phyloP scores from a whole-genome alignment of 2,329 filamentous ascomycete species.

The Passalora sequoiae region DNA sequence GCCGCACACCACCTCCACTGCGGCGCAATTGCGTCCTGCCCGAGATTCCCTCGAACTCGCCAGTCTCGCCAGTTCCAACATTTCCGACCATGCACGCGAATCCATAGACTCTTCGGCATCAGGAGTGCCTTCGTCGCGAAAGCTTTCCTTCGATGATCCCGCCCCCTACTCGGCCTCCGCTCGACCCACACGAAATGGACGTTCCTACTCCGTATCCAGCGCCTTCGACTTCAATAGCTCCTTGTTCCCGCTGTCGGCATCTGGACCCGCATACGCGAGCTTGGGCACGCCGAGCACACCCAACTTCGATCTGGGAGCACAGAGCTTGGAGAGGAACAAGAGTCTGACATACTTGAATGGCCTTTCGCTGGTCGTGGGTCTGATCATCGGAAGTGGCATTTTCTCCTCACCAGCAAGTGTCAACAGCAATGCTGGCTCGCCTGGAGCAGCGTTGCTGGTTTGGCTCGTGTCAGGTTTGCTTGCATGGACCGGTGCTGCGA shows the following conservation, averaged over 20 bases:
- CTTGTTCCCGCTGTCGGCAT: constrained; percentile 84
- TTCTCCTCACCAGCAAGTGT: constrained; percentile 94
- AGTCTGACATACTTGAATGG: constrained; percentile 93
- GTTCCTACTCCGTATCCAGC: constrained; percentile 78
- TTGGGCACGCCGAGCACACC: constrained; percentile 68
- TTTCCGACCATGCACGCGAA: constrained; percentile 54
- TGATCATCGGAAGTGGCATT: constrained; percentile 95
- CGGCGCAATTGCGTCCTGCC: constrained; percentile 34
- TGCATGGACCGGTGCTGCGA: constrained; percentile 92
- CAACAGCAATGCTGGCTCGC: constrained; percentile 83
- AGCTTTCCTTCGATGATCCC: constrained; percentile 75
- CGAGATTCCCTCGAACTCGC: constrained; percentile 96
- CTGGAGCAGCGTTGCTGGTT: constrained; percentile 82
- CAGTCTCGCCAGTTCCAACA: constrained; percentile 79
- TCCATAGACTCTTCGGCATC: constrained; percentile 69
- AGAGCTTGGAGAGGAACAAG: constrained; percentile 85
- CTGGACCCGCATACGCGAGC: constrained; percentile 67
- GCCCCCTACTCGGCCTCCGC: constrained; percentile 1
- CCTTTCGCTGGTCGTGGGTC: constrained; percentile 78
- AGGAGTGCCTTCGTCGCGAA: constrained; percentile 80
- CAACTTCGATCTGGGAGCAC: constrained; percentile 38
- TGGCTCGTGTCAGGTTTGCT: constrained; percentile 88
- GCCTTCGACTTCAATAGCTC: constrained; percentile 94
- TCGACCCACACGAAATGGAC: constrained; percentile 30
- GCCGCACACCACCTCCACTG: constrained; percentile 3